Evolutionary conservation across 768 basidiomycete species (phyloP).

Genomic region (Ramaria rubella): DNA sequence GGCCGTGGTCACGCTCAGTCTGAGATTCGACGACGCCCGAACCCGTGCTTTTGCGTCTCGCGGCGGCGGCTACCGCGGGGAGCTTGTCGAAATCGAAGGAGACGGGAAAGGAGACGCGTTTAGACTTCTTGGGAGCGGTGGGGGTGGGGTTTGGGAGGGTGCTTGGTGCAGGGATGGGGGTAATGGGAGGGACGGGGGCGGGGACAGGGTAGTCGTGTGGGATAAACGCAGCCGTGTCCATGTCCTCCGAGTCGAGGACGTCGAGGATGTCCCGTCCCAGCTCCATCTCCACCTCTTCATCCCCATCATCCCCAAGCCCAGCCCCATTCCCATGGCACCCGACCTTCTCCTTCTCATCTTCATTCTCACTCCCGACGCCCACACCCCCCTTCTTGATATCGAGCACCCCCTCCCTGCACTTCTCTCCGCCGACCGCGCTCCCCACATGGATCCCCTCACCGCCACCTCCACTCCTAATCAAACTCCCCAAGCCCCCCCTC

Average conservation of each 20-base stretch:
- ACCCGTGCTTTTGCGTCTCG: not conserved
- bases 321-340: not conserved
- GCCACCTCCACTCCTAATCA: not conserved
- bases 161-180: not conserved
- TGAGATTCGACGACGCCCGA: not conserved
- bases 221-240: slow-evolving; percentile 1
- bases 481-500: not conserved
- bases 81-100: slow-evolving; percentile 32
- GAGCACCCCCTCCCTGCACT: too few species aligned
- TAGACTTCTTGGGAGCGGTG: not conserved
- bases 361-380: not conserved
- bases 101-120: not conserved
- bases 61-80: slow-evolving; percentile 15
- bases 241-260: too few species aligned
- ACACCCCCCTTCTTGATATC: not conserved
- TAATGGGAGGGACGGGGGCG: not conserved
- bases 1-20: not conserved
- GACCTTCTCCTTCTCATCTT: not conserved
- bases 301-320: not conserved
- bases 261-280: too few species aligned
- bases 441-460: not conserved
- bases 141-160: not conserved
- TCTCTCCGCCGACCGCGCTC: too few species aligned
- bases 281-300: not conserved
- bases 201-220: not conserved